Conservation (phyloP, 345 rosid species). For the Eucalyptus curtisii region DNA sequence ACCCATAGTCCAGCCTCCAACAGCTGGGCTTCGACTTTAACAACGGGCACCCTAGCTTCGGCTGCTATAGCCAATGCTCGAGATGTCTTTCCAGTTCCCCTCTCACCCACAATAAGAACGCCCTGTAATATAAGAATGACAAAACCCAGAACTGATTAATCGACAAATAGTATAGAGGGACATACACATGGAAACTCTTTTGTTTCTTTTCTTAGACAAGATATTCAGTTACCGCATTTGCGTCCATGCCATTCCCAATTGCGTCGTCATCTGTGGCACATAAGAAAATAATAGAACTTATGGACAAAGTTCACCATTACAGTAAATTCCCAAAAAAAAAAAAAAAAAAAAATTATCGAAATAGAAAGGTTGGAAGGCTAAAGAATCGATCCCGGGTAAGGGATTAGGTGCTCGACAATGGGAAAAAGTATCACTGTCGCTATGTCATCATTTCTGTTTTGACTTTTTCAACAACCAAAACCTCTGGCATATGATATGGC, state of each 20-base stretch:
- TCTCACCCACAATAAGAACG: constrained; percentile 92
- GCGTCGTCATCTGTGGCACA: too few relatives aligned
- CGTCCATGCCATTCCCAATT: too few relatives aligned
- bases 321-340: too few relatives aligned
- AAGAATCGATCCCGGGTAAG: too few relatives aligned
- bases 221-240: not conserved
- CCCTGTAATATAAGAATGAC: constrained; percentile 40
- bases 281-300: too few relatives aligned
- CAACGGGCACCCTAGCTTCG: constrained; percentile 92
- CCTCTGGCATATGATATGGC: not conserved
- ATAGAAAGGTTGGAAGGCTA: too few relatives aligned
- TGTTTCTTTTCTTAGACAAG: not conserved
- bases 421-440: too few relatives aligned
- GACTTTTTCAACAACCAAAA: constrained; percentile 30
- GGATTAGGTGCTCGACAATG: too few relatives aligned
- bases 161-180: not conserved
- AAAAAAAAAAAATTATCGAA: too few relatives aligned
- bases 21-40: constrained; percentile 71
- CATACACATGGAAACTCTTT: not conserved
- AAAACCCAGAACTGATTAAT: not conserved
- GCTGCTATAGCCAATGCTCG: constrained; percentile 90
- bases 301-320: too few relatives aligned
- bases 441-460: not conserved
- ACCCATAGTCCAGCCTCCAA: constrained; percentile 96
- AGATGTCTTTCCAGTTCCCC: constrained; percentile 94